Percentiles rank a stretch among this genome's conserved stretches.
phyloP scores from a whole-genome alignment of 306 rosid genomes.

The Prunus fruticosa region DNA sequence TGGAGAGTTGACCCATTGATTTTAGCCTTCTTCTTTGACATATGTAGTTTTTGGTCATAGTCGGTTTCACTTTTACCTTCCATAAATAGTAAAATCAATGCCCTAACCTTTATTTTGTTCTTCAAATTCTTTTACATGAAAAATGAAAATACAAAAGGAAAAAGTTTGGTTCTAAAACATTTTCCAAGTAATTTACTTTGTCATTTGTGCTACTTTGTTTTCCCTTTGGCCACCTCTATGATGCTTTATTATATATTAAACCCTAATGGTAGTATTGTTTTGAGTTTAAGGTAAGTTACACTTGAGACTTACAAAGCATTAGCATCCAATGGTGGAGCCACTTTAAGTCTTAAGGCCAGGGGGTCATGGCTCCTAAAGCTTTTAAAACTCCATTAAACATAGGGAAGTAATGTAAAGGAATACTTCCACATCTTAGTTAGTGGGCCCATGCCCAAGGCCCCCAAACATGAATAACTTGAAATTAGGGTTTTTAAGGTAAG shows the following conservation, averaged over 20 bases:
- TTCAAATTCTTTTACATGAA: background rate
- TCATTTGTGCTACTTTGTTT: background rate
- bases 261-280: background rate
- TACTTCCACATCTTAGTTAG: background rate
- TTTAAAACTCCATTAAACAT: background rate
- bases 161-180: background rate
- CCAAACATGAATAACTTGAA: background rate
- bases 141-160: background rate
- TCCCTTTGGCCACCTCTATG: background rate
- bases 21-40: background rate
- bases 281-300: slow-evolving; percentile 1
- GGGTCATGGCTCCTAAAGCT: background rate
- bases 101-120: background rate
- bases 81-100: background rate
- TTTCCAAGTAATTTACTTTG: background rate
- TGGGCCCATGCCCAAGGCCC: background rate
- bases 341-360: background rate
- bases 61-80: background rate
- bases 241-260: background rate
- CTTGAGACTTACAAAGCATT: background rate
- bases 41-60: background rate
- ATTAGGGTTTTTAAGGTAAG: background rate
- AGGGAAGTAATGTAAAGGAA: background rate
- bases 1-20: too few relatives aligned
- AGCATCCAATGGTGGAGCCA: background rate